Evolutionary conservation across 495 filamentous ascomycete species (phyloP), one percentile per base, ranked within the genome.

Genomic region (Rusavskia elegans): DNA sequence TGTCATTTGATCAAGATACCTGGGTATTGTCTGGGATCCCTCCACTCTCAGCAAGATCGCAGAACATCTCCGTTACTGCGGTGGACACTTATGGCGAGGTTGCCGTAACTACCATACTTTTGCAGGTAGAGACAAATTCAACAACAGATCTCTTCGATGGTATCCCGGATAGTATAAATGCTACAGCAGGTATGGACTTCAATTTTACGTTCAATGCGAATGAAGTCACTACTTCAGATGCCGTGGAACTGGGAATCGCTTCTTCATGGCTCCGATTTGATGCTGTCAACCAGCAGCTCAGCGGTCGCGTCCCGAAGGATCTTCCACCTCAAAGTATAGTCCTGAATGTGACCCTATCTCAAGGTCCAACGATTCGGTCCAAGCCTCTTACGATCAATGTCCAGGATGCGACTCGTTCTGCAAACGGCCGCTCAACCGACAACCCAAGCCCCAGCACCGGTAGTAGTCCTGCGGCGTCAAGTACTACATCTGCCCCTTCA

Each of bases 241-340:
- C 71, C 13, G 64, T 84, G 2, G 63, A 76, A 42, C 56, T 76
- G n/a, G 70, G 66, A 19, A 55, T 71, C 2, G 64, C 78, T 2
- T 63, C 71, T 8, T 63, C 76, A 14, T 95, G 87, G 89, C 67
- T 92, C 10, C 68, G 66, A 1, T 86, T 86, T 55, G 76, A 85
- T 57, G 48, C 73, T 11, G 61, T 59, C 10, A 77, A 73, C 38
- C 63, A 73, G 53, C 72, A 71, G 2, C 66, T 93, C 5, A 74
- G 67, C 20, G 87, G 88, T 6, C 67, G 73, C 13, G 78, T 84
- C 21, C 85, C 89, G 1, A 55, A 55, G 0, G 65, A 71, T 30
- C 46, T 70, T 8, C 55, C 64, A 10, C 63, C 73, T 4, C 57
- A 66, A 10, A 66, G 65, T 27, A 65, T 76, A 39, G 58, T 56